Percentiles rank a stretch among this genome's conserved stretches.
These are phyloP conservation scores for Cyberlindnera suaveolens DNA, from an alignment of 805 yeast species.

Conservation along the genomic window DNA sequence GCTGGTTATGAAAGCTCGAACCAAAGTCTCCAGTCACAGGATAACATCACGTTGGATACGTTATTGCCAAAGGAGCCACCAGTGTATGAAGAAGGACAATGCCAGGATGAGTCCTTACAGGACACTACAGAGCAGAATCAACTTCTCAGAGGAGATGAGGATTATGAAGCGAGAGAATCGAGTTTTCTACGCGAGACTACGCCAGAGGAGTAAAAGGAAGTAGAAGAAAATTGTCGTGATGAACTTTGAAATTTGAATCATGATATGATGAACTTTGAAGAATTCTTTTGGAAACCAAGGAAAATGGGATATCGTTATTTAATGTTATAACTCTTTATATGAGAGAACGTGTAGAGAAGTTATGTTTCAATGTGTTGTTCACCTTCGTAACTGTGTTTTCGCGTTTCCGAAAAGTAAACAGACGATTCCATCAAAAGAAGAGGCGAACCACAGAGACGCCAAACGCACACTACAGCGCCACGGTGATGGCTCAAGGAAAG, in stretches of 20 bases:
- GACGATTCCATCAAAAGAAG: no score
- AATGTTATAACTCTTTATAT: no score
- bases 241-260: no score
- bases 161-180: constrained; percentile 7
- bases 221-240: not conserved
- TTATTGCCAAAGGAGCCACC: constrained; percentile 33
- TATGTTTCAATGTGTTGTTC: no score
- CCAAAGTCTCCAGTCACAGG: constrained; percentile 22
- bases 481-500: not conserved
- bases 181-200: constrained; percentile 2
- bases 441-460: not conserved
- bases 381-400: no score
- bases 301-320: no score
- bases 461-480: not conserved
- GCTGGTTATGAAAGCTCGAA: constrained; percentile 23
- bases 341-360: no score
- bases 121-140: constrained; percentile 11
- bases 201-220: constrained; percentile 1
- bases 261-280: no score
- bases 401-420: no score
- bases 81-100: constrained; percentile 19
- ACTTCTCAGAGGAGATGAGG: constrained; percentile 4
- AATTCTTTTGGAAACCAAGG: no score
- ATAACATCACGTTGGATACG: constrained; percentile 28
- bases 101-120: constrained; percentile 1